Evolutionary conservation across 2,329 filamentous ascomycete genomes (phyloP), one percentile per base, ranked within the genome.

Genomic region (Geoglossum cookeanum): DNA sequence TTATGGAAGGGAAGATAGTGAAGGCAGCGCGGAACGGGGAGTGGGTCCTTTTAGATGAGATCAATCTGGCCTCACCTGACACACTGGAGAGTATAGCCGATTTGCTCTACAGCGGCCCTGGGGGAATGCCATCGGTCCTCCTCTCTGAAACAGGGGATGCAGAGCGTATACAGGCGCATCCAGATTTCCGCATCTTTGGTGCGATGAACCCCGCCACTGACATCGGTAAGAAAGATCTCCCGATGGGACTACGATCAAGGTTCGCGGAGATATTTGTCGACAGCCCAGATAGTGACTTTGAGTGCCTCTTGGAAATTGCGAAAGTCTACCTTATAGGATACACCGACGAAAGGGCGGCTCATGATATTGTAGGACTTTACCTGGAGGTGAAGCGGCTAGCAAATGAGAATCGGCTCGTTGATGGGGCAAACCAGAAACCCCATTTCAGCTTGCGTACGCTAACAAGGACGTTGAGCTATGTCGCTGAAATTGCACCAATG

Each of bases 121-220:
- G 80, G 59, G 80, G 81, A 37, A 75, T 75, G 0, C 91, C 91
- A 1, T 96, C 87, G 0, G 82, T 98, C 51, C 72, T 98, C 3
- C 77, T 99, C 6, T 90, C 90, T 0, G 92, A 99, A 71, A 92
- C 89, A 44, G 92, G 92, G 42, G 89, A 92, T 63, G 87, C 95
- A 48, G 88, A 97, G 68, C 81, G 90, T 61, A 83, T 98, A 39
- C 78, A 83, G 60, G 92, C 90, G 0, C 91, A 98, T 68, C 84
- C 88, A 0, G 83, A 95, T 61, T 98, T 99, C 68, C 83, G 92
- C 44, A 86, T 99, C 13, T 98, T 99, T 66, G 94, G 87, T 55
- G 92, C 94, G 32, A 99, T 99, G 92, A 99, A 99, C 65, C 92
- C 92, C 33, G 92, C 92, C 4, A 98, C 92, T 2, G 92, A 99